phyloP scores from a whole-genome alignment of 1,284 basidiomycete species.

The Xanthoconium separans region DNA sequence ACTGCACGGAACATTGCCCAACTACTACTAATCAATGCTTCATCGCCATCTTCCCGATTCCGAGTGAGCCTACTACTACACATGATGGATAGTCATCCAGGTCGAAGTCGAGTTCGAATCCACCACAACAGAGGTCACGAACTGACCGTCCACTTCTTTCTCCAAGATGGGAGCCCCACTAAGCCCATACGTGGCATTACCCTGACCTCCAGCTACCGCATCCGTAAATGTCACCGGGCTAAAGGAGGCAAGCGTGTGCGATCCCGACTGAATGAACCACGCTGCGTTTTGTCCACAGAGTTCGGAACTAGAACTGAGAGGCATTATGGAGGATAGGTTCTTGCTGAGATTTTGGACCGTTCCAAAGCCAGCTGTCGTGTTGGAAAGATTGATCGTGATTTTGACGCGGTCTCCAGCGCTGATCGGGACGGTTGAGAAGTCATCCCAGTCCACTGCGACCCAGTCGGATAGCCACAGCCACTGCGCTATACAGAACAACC shows the following conservation, averaged over 20 bases:
- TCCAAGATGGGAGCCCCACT: not conserved
- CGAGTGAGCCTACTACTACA: not conserved
- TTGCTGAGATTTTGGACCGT: too few species aligned
- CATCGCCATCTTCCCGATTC: too few species aligned
- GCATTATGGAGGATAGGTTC: too few species aligned
- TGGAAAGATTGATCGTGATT: not conserved
- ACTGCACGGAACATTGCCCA: too few species aligned
- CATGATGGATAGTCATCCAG: not conserved
- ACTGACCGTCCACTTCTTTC: not conserved
- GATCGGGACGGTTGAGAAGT: slow-evolving; percentile 6
- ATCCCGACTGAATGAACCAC: slow-evolving; percentile 5
- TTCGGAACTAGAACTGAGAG: not conserved
- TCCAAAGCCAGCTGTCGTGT: not conserved
- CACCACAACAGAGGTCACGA: not conserved
- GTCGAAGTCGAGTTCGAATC: too few species aligned
- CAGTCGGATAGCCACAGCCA: slow-evolving; percentile 4
- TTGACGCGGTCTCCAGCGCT: slow-evolving; percentile 12
- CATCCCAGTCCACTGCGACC: not conserved
- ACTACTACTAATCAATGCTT: too few species aligned
- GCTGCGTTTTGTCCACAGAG: slow-evolving; percentile 16
- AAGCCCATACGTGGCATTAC: not conserved
- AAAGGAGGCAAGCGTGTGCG: slow-evolving; percentile 6
- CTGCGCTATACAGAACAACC: not conserved
- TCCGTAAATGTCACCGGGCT: slow-evolving; percentile 6
- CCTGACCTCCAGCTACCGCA: not conserved